phyloP scores from a whole-genome alignment of 768 basidiomycete genomes.

The Phlebiopsis flavidoalba region DNA sequence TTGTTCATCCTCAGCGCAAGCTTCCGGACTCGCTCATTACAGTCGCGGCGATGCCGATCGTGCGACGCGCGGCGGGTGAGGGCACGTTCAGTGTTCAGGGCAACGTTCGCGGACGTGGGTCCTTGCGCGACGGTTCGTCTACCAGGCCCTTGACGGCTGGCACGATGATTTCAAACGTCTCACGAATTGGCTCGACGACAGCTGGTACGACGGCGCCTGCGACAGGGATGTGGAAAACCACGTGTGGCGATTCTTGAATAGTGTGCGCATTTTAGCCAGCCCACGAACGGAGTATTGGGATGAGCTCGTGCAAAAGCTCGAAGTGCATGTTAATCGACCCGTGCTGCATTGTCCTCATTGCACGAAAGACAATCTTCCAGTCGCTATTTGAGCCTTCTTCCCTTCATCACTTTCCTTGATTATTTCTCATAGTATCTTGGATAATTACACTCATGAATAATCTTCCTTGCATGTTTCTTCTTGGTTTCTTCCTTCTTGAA shows the following conservation, averaged over 20 bases:
- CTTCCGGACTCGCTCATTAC: background rate
- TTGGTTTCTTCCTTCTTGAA: no score
- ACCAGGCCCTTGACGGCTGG: conserved; percentile 4
- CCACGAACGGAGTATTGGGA: conserved; percentile 2
- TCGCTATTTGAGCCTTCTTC: background rate
- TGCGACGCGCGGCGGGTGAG: background rate
- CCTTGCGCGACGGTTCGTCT: conserved; percentile 6
- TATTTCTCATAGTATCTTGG: no score
- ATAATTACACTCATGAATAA: no score
- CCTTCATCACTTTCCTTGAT: no score
- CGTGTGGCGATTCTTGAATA: background rate
- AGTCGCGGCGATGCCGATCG: conserved; percentile 3
- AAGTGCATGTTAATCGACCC: background rate
- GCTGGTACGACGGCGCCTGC: background rate
- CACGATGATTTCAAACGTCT: background rate
- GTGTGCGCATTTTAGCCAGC: background rate
- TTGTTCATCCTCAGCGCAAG: background rate
- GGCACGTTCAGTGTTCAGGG: conserved; percentile 1
- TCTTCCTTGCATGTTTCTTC: no score
- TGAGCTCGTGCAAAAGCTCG: background rate
- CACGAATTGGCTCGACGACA: background rate
- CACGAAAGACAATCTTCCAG: background rate
- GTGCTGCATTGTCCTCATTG: conserved; percentile 1
- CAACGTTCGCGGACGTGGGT: conserved; percentile 8
- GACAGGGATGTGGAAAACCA: background rate